Conservation (phyloP, 352 stramenopile species). For the Globisporangium paroecandrum region DNA sequence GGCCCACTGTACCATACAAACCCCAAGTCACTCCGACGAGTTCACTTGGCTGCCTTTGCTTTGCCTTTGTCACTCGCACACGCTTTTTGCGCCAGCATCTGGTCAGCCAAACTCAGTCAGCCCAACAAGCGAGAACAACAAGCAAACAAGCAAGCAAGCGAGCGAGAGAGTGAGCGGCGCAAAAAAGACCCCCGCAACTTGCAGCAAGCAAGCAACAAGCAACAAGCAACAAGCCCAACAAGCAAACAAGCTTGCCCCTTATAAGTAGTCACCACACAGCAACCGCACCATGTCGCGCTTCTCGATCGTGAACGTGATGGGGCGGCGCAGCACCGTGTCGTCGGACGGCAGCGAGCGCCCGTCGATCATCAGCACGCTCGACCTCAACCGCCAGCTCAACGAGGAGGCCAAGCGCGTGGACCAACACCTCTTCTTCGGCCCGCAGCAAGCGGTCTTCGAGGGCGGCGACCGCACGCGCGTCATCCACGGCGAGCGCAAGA, state of each 20-base stretch:
- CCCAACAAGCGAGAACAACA: conserved; percentile 1
- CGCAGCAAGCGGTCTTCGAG: conserved; percentile 67
- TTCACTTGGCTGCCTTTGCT: conserved; percentile 1
- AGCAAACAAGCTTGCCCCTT: conserved; percentile 3
- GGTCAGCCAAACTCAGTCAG: conserved; percentile 10
- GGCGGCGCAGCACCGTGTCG: conserved; percentile 42
- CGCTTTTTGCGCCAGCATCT: conserved; percentile 6
- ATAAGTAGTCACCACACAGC: conserved; percentile 1
- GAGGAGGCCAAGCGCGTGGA: conserved; percentile 61
- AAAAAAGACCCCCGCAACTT: conserved; percentile 7
- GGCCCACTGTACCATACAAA: background rate
- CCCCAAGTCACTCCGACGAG: background rate
- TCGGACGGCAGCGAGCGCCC: conserved; percentile 59
- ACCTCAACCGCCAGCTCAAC: conserved; percentile 74
- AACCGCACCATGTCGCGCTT: conserved; percentile 64
- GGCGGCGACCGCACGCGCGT: conserved; percentile 75
- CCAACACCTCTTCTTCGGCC: conserved; percentile 81
- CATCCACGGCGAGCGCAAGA: conserved; percentile 85
- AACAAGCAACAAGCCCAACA: background rate
- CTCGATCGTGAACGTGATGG: conserved; percentile 69
- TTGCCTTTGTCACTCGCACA: background rate
- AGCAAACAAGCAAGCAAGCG: conserved; percentile 1
- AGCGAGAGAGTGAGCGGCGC: background rate
- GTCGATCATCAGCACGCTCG: conserved; percentile 55
- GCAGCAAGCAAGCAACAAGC: conserved; percentile 1